A percentile compares a stretch with the other conserved stretches of the same genome.
phyloP scores from a whole-genome alignment of 1,139 yeast species.

The Martiniozyma asiatica region DNA sequence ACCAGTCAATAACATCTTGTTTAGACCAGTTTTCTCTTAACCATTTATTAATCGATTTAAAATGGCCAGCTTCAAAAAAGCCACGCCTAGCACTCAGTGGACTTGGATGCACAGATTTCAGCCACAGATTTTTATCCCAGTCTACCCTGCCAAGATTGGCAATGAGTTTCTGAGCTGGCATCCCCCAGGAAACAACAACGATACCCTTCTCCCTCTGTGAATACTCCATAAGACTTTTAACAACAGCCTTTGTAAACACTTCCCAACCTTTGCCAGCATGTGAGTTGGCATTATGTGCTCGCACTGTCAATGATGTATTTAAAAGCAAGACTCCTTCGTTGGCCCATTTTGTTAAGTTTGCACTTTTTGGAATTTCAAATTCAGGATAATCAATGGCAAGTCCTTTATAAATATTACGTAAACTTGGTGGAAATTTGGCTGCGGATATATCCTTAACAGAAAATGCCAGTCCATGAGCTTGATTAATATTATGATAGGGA shows the following conservation, averaged over 20 bases:
- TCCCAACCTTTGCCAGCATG: constrained; percentile 95
- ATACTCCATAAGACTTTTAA: constrained; percentile 35
- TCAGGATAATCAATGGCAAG: constrained; percentile 62
- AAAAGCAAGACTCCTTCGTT: constrained; percentile 76
- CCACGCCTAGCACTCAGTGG: constrained; percentile 77
- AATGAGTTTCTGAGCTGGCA: constrained; percentile 68
- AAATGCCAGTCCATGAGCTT: constrained; percentile 95
- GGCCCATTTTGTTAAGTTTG: constrained; percentile 79
- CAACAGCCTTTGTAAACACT: constrained; percentile 63
- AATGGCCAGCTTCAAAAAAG: constrained; percentile 65
- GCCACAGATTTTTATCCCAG: constrained; percentile 31
- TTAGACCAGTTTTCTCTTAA: constrained; percentile 32
- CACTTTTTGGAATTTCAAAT: constrained; percentile 47
- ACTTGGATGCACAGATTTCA: constrained; percentile 84
- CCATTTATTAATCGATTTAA: constrained; percentile 66
- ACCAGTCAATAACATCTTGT: constrained; percentile 54
- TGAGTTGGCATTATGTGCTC: constrained; percentile 87
- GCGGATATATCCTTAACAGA: constrained; percentile 72
- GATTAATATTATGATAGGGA: constrained; percentile 86
- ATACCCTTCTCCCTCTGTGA: constrained; percentile 35
- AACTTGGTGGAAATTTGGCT: constrained; percentile 83
- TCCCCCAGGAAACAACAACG: constrained; percentile 88
- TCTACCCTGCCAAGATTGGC: constrained; percentile 22
- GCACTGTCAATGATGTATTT: constrained; percentile 84
- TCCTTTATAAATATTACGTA: constrained; percentile 77